Percentiles rank a stretch among this genome's conserved stretches.
These are phyloP conservation scores for Hygrophoropsis aurantiaca DNA, from an alignment of 768 basidiomycete species.

Conservation along the genomic window DNA sequence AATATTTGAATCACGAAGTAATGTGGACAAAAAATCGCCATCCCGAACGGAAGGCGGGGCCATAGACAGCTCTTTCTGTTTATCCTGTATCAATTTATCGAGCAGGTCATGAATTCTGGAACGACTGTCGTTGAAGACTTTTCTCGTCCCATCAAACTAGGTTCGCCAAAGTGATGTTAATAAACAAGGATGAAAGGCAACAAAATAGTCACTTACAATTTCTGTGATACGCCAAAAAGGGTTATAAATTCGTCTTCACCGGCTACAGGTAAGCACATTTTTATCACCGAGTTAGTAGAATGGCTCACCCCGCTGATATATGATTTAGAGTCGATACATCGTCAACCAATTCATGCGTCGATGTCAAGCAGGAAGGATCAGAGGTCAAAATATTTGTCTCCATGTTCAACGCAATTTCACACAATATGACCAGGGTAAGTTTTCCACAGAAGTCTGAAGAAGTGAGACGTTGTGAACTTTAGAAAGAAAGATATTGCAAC, in stretches of 20 bases:
- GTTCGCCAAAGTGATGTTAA: not conserved
- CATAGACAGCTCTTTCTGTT: no score
- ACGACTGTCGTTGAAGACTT: not conserved
- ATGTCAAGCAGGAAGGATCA: no score
- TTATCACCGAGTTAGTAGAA: no score
- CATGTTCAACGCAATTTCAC: no score
- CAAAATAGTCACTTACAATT: not conserved
- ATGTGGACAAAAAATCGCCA: not conserved
- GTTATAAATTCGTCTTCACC: not conserved
- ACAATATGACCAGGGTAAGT: no score
- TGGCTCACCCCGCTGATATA: not conserved
- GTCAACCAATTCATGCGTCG: no score
- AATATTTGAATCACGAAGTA: constrained; percentile 2
- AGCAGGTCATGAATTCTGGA: not conserved
- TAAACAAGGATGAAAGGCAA: not conserved
- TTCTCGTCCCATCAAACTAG: not conserved
- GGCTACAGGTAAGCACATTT: no score
- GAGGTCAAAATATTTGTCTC: no score
- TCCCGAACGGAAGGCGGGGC: not conserved
- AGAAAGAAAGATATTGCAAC: no score
- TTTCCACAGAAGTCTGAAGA: no score
- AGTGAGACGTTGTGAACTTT: no score
- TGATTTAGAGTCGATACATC: no score
- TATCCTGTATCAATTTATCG: not conserved
- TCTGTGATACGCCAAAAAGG: not conserved